These are phyloP conservation scores for Tulasnella sp. DNA, from an alignment of 768 basidiomycete species.

Conservation along the genomic window DNA sequence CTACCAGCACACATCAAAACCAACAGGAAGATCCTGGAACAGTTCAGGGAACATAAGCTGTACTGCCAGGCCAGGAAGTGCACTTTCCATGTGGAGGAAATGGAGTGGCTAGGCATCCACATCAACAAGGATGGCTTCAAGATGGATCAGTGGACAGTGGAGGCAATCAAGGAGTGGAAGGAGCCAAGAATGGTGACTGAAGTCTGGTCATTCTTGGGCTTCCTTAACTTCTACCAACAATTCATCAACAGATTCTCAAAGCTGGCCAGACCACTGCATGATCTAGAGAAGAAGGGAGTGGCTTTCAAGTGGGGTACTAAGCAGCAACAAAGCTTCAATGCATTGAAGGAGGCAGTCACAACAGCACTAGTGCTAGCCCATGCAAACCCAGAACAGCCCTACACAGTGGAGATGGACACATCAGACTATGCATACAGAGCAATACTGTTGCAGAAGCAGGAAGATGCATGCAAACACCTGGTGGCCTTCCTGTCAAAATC, in stretches of 20 bases:
- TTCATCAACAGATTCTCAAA: conserved; percentile 24
- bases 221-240: conserved; percentile 25
- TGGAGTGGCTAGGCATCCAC: neutral
- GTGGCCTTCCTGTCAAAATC: neutral
- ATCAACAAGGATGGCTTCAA: neutral
- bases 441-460: neutral
- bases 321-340: neutral
- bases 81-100: neutral
- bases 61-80: neutral
- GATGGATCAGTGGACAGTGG: conserved; percentile 23
- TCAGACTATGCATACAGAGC: neutral
- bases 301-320: neutral
- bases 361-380: neutral
- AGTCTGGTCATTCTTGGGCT: conserved; percentile 23
- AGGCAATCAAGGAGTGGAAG: conserved; percentile 23
- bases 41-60: neutral
- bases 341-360: neutral
- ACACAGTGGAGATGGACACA: neutral
- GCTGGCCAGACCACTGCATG: conserved; percentile 1
- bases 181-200: conserved; percentile 20
- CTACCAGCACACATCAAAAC: conserved; percentile 5
- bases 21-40: conserved; percentile 7
- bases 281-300: neutral
- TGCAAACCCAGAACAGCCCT: neutral
- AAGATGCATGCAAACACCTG: neutral